These are phyloP conservation scores for Alloascoidea africana DNA, from an alignment of 805 yeast genomes.

Conservation along the genomic window DNA sequence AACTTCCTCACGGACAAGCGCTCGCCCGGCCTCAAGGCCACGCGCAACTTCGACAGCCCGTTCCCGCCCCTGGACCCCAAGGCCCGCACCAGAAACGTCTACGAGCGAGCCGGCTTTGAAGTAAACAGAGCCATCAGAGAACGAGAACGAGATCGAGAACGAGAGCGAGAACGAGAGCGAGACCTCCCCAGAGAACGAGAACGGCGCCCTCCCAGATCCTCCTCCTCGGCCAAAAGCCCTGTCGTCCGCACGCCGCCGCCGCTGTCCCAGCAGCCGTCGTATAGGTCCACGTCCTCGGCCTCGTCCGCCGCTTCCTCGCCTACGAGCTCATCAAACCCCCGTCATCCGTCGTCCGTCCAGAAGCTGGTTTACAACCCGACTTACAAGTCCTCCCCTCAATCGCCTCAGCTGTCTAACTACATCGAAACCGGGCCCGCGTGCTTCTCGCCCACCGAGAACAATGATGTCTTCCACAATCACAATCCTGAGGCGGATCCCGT, in stretches of 20 bases:
- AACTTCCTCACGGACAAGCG: neutral
- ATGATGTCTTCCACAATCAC: no score
- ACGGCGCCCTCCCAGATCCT: neutral
- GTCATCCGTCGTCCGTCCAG: neutral
- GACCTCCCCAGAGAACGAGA: no score
- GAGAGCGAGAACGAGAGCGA: no score
- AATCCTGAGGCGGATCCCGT: no score
- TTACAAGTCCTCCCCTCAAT: neutral
- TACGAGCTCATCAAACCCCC: no score
- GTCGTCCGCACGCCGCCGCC: no score
- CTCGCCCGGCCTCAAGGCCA: neutral
- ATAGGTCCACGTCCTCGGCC: neutral
- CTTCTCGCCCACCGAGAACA: no score
- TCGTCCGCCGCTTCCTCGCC: neutral
- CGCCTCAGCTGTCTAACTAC: no score
- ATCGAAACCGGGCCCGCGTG: no score
- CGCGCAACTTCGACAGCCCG: conserved; percentile 27
- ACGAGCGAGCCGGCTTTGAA: conserved; percentile 77
- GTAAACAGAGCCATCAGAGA: conserved; percentile 22
- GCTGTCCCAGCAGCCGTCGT: neutral
- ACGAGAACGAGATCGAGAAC: no score
- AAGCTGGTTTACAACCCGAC: neutral
- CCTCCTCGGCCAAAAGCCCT: no score
- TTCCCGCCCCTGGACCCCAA: conserved; percentile 61
- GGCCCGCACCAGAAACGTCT: conserved; percentile 49